Conservation (phyloP, 768 basidiomycete genomes). For the Psilocybe tampanensis region DNA sequence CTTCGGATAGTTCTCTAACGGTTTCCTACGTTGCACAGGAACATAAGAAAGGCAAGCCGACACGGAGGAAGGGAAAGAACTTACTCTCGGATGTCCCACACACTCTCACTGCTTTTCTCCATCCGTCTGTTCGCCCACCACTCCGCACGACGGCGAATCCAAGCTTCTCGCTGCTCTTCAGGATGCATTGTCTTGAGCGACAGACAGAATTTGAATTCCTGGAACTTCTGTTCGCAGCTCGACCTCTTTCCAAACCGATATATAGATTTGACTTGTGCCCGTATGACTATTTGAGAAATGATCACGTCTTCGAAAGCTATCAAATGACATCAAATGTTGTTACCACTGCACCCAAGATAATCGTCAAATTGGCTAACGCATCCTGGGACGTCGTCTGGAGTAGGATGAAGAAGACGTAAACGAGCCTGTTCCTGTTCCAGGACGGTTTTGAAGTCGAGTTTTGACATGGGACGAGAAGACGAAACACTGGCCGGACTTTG, state of each 20-base stretch:
- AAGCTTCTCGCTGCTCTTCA: constrained; percentile 77
- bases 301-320: not conserved
- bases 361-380: constrained; percentile 79
- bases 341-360: constrained; percentile 73
- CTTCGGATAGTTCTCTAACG: constrained; percentile 50
- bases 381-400: constrained; percentile 76
- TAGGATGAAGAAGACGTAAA: constrained; percentile 69
- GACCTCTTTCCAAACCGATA: constrained; percentile 83
- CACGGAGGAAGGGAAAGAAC: not conserved
- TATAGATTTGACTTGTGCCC: constrained; percentile 78
- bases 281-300: constrained; percentile 53
- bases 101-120: constrained; percentile 86
- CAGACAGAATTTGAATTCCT: constrained; percentile 96
- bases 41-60: not conserved
- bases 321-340: constrained; percentile 15
- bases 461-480: constrained; percentile 28
- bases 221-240: constrained; percentile 75
- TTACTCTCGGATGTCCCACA: constrained; percentile 88
- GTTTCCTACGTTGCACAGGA: constrained; percentile 39
- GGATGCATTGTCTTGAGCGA: constrained; percentile 76
- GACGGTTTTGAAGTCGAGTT: constrained; percentile 53
- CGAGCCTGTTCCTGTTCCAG: constrained; percentile 72
- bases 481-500: not conserved
- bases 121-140: constrained; percentile 90
- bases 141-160: constrained; percentile 86